Evolutionary conservation across 75 land plant genomes (phyloP), one percentile per base, ranked within the genome.

Genomic region (Sequoiadendron giganteum): DNA sequence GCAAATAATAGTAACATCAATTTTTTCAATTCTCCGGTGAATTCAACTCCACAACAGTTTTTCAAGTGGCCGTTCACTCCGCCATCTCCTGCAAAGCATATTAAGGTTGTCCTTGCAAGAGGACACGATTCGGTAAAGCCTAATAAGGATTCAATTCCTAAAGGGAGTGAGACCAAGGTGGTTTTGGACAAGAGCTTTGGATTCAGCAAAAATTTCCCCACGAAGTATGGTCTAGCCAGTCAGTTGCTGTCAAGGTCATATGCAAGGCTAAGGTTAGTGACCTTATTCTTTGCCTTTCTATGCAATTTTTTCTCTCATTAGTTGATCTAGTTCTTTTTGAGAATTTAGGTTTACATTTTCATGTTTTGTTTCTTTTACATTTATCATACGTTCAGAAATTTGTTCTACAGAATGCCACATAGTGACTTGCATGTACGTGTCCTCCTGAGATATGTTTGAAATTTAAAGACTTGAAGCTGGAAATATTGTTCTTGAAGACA

Each of bases 21-120:
- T 49, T 95, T 92, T 86, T 86, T 85, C 39, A 91, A 89, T 89
- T 93, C 96, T 10, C 95, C 98, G 11, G 92, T 95, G 0, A 89
- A 85, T 89, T 88, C 90, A 30, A 96, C 97, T 21, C 97, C 97
- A 32, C 85, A 85, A 85, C 85, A 97, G 43, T 87, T 95, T 65
- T 95, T 96, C 45, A 91, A 61, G 89, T 30, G 90, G 86, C 94
- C 96, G 83, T 95, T 95, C 77, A 95, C 95, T 30, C 97, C 97
- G n/a, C 97, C 95, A 16, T 96, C 97, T 36, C 97, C 97, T 42
- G 97, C 97, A 42, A 96, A 95, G 91, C 97, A 96, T 75, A 94
- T 96, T 30, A 81, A 85, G 86, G 91, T 95, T 7, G 83, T 89
- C 47, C 88, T 95, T 55, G 94, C 95, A 10, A 56, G 96, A 87